These are phyloP conservation scores for Phytophthora hybrid DNA, from an alignment of 352 stramenopile genomes.

Conservation along the genomic window DNA sequence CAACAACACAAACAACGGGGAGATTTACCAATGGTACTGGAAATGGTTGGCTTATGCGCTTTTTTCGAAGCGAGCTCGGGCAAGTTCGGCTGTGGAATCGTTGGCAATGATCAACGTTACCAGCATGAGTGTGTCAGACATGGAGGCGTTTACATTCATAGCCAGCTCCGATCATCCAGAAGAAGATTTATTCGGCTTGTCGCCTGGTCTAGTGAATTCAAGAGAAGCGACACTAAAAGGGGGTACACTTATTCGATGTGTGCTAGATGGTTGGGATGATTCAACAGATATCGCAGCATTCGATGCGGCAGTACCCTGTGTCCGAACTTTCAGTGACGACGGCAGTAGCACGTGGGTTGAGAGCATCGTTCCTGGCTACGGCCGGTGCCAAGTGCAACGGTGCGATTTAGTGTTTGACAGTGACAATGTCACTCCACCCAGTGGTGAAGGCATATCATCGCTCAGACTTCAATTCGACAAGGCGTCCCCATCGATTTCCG, in stretches of 20 bases:
- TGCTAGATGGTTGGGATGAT: neutral
- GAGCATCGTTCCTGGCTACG: neutral
- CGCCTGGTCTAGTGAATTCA: neutral
- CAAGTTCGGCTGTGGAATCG: neutral
- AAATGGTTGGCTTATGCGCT: neutral
- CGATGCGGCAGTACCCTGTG: neutral
- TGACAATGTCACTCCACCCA: no score
- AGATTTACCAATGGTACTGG: neutral
- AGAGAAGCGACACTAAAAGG: neutral
- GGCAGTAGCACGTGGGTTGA: neutral
- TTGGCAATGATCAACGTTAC: neutral
- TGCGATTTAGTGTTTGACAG: neutral
- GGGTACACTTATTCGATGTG: neutral
- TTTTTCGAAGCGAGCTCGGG: neutral
- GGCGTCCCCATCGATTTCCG: neutral
- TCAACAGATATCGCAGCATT: neutral
- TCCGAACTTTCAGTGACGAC: neutral
- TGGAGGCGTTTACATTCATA: neutral
- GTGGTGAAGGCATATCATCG: neutral
- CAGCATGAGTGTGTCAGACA: neutral
- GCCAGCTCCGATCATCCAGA: neutral
- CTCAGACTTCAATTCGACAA: neutral
- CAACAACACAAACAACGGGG: no score
- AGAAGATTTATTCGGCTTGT: no score
- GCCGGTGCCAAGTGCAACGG: neutral